Evolutionary conservation across 768 basidiomycete genomes (phyloP).

Genomic region (Naganishia kalamii): DNA sequence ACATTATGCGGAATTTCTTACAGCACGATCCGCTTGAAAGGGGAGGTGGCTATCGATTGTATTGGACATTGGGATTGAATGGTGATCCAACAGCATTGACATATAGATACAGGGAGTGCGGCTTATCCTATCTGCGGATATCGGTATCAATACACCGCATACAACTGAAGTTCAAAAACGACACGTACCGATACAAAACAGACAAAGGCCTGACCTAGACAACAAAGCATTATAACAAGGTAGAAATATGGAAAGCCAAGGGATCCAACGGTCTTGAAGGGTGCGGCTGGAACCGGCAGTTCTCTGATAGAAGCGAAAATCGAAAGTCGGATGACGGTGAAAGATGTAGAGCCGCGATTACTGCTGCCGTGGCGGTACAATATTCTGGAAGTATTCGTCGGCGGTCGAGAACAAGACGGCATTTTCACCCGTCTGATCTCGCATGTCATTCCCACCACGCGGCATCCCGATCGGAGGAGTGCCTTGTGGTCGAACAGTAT

Average conservation of each 20-base stretch:
- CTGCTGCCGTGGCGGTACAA: background rate
- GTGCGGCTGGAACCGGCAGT: too few species aligned
- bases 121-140: too few species aligned
- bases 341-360: background rate
- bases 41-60: too few species aligned
- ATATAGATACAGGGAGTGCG: too few species aligned
- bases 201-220: too few species aligned
- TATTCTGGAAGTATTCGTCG: conserved; percentile 17
- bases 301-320: background rate
- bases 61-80: too few species aligned
- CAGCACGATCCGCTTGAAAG: too few species aligned
- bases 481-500: conserved; percentile 19
- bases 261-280: too few species aligned
- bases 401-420: conserved; percentile 26
- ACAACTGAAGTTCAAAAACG: background rate
- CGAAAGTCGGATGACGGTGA: background rate
- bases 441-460: conserved; percentile 14
- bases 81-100: too few species aligned
- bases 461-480: conserved; percentile 22
- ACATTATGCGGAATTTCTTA: too few species aligned
- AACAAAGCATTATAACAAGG: background rate
- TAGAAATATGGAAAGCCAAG: too few species aligned
- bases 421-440: conserved; percentile 20
- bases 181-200: background rate
- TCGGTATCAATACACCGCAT: conserved; percentile 12